phyloP scores from a whole-genome alignment of 306 rosid genomes.

The Pyrus betulifolia region DNA sequence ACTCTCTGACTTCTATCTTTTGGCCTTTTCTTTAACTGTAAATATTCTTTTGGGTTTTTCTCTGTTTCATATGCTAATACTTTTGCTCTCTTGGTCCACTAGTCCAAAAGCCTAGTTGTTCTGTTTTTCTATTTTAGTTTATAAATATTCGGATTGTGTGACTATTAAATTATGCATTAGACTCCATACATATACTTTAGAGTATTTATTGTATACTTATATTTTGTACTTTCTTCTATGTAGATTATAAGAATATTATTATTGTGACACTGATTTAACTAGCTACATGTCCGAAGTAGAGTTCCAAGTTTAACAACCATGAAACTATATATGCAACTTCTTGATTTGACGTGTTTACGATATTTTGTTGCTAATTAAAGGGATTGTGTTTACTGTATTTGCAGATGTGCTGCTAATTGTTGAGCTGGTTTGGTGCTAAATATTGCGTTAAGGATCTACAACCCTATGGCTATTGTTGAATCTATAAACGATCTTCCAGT shows the following conservation, averaged over 20 bases:
- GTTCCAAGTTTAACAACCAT: background rate
- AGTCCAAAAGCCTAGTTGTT: background rate
- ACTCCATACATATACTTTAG: background rate
- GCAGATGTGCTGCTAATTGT: constrained; percentile 4
- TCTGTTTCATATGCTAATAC: background rate
- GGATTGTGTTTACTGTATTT: background rate
- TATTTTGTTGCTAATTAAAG: background rate
- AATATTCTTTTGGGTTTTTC: background rate
- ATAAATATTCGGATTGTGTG: background rate
- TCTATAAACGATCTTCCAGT: constrained; percentile 53
- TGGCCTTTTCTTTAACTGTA: background rate
- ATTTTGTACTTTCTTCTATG: background rate
- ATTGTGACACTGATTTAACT: background rate
- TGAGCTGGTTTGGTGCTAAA: background rate
- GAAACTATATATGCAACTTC: background rate
- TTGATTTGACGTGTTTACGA: background rate
- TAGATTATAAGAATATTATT: background rate
- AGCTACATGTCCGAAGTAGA: background rate
- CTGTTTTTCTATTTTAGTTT: background rate
- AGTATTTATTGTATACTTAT: background rate
- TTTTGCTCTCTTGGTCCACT: background rate
- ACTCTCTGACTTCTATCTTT: background rate
- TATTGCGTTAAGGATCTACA: background rate
- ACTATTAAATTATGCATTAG: background rate
- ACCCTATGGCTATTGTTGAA: constrained; percentile 61